A percentile compares a stretch with the other conserved stretches of the same genome.
These are phyloP conservation scores for Cardamine resedifolia DNA, from an alignment of 345 rosid genomes.

Conservation along the genomic window DNA sequence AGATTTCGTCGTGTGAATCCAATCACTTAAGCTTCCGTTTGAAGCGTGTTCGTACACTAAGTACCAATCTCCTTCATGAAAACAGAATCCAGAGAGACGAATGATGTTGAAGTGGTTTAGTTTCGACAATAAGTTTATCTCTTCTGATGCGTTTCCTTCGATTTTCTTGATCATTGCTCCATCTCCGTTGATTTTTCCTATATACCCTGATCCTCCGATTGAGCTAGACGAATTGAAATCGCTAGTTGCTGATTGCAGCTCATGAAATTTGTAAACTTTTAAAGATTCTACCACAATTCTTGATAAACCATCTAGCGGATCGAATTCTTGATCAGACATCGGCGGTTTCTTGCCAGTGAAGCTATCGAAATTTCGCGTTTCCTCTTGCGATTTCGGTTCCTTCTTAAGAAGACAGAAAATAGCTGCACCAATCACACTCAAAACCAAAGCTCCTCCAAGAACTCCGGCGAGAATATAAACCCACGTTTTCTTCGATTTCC, in stretches of 20 bases:
- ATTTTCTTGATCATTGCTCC: slow-evolving; percentile 73
- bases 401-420: slow-evolving; percentile 37
- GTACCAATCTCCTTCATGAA: slow-evolving; percentile 64
- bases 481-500: slow-evolving; percentile 53
- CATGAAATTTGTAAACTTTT: slow-evolving; percentile 57
- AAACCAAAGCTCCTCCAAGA: slow-evolving; percentile 47
- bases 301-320: slow-evolving; percentile 46
- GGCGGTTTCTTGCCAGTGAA: slow-evolving; percentile 45
- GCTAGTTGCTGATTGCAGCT: slow-evolving; percentile 62
- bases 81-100: slow-evolving; percentile 71
- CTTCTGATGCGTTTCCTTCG: slow-evolving; percentile 65
- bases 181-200: slow-evolving; percentile 65
- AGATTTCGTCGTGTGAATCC: slow-evolving; percentile 49
- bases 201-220: slow-evolving; percentile 59
- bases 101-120: slow-evolving; percentile 70
- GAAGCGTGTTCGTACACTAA: slow-evolving; percentile 71
- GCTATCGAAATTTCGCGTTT: slow-evolving; percentile 31
- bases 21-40: slow-evolving; percentile 68
- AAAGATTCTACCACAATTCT: slow-evolving; percentile 56
- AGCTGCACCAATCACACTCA: slow-evolving; percentile 27
- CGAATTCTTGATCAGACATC: slow-evolving; percentile 23
- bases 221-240: slow-evolving; percentile 55
- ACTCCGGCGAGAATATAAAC: slow-evolving; percentile 50
- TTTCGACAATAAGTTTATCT: slow-evolving; percentile 59
- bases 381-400: slow-evolving; percentile 27